Percentiles rank a stretch among this genome's conserved stretches.
These are phyloP conservation scores for Xylaria sp. DNA, from an alignment of 2,329 filamentous ascomycete species.

Conservation along the genomic window DNA sequence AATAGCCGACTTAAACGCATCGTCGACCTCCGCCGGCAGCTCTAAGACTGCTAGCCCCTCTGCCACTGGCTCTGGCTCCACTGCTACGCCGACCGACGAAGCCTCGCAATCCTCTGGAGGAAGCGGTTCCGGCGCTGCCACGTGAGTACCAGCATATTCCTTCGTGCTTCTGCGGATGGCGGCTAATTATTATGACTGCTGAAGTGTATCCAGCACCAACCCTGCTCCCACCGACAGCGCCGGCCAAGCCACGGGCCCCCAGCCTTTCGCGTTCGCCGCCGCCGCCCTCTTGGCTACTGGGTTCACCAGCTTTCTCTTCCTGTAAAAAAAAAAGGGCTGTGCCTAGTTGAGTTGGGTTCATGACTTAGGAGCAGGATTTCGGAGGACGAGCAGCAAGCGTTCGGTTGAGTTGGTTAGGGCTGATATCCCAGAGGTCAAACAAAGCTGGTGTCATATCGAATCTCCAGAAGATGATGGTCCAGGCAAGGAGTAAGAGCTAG, in stretches of 20 bases:
- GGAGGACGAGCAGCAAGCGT: background rate
- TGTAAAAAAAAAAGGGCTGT: slow-evolving; percentile 17
- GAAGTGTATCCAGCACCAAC: slow-evolving; percentile 14
- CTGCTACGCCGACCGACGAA: slow-evolving; percentile 15
- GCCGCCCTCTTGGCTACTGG: slow-evolving; percentile 26
- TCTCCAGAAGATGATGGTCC: slow-evolving; percentile 12
- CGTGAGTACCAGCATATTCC: slow-evolving; percentile 10
- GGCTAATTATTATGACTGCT: slow-evolving; percentile 9
- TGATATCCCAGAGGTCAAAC: slow-evolving; percentile 17
- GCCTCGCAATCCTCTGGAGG: slow-evolving; percentile 7
- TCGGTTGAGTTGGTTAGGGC: slow-evolving; percentile 1
- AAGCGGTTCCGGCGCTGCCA: slow-evolving; percentile 15
- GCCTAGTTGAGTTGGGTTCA: background rate
- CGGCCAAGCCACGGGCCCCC: slow-evolving; percentile 20
- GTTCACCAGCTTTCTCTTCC: slow-evolving; percentile 25
- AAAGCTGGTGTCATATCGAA: slow-evolving; percentile 7
- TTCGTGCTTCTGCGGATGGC: background rate
- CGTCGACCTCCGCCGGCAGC: slow-evolving; percentile 17
- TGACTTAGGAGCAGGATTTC: background rate
- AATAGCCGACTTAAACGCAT: slow-evolving; percentile 16
- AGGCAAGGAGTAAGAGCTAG: slow-evolving; percentile 3
- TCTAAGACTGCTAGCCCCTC: slow-evolving; percentile 20
- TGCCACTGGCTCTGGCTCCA: slow-evolving; percentile 12
- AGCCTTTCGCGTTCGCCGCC: slow-evolving; percentile 24
- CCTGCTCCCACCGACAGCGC: slow-evolving; percentile 14